A percentile compares a stretch with the other conserved stretches of the same genome.
phyloP scores from a whole-genome alignment of 768 basidiomycete species.

The Tylopilus rubrobrunneus region DNA sequence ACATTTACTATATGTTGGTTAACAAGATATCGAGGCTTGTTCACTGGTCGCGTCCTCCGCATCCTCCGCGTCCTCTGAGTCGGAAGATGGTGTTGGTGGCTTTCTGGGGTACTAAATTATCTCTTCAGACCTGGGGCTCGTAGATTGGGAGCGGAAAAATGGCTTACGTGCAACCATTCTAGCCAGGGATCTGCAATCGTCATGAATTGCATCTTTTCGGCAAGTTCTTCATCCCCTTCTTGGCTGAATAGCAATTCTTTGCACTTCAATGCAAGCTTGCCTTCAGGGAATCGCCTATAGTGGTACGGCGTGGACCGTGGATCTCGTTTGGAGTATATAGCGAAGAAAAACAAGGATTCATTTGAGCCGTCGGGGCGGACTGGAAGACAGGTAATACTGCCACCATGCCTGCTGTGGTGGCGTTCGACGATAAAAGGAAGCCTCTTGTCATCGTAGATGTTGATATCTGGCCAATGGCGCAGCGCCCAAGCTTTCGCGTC shows the following conservation, averaged over 20 bases:
- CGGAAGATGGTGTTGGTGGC: too few species aligned
- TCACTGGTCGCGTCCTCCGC: too few species aligned
- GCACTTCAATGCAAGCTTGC: neutral
- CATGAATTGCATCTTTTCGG: neutral
- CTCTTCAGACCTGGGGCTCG: too few species aligned
- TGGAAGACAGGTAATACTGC: neutral
- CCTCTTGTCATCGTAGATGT: slow-evolving; percentile 2
- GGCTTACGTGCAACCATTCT: too few species aligned
- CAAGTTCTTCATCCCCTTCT: slow-evolving; percentile 1
- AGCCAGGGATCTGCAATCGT: neutral
- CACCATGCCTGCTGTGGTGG: neutral
- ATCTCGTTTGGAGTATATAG: neutral
- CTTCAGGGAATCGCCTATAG: neutral
- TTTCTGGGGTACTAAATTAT: too few species aligned
- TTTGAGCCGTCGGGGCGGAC: neutral
- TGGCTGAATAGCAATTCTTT: neutral
- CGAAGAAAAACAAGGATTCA: neutral
- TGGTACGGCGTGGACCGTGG: neutral
- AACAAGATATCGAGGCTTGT: too few species aligned
- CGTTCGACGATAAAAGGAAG: neutral
- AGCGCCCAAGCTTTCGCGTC: slow-evolving; percentile 4
- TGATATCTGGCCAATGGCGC: slow-evolving; percentile 7
- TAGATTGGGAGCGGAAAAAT: too few species aligned
- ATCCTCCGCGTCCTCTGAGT: too few species aligned
- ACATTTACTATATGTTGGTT: too few species aligned